Evolutionary conservation across 106 monocot species (phyloP).

Genomic region (Phalaenopsis aphrodite): DNA sequence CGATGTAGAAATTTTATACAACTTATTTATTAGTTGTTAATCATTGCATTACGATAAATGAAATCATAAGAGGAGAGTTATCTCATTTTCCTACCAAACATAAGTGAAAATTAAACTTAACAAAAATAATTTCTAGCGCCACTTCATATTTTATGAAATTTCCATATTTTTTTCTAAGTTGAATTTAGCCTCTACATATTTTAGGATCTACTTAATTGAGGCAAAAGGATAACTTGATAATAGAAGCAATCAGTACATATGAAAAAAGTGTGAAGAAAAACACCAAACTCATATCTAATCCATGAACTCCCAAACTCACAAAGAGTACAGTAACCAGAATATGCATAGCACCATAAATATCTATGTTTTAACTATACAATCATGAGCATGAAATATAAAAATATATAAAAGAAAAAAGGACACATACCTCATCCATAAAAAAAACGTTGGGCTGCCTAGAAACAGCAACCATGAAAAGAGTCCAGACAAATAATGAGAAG

Average conservation of each 20-base stretch:
- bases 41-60: background rate
- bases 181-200: background rate
- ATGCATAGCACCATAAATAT: background rate
- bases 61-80: background rate
- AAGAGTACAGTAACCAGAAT: background rate
- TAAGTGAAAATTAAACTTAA: background rate
- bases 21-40: background rate
- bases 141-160: background rate
- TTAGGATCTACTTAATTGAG: background rate
- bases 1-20: background rate
- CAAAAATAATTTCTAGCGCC: background rate
- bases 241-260: background rate
- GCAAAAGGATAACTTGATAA: background rate
- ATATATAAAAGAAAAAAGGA: background rate
- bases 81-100: background rate
- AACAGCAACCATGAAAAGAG: slow-evolving; percentile 89
- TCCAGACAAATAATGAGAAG: slow-evolving; percentile 86
- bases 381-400: background rate
- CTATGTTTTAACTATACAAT: background rate
- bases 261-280: background rate
- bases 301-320: background rate
- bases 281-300: background rate
- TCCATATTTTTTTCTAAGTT: background rate
- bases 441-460: slow-evolving; percentile 89
- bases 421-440: slow-evolving; percentile 91